Evolutionary conservation across 148 eudicot genomes (phyloP), one percentile per base, ranked within the genome.

Genomic region (Suaeda aralocaspica): DNA sequence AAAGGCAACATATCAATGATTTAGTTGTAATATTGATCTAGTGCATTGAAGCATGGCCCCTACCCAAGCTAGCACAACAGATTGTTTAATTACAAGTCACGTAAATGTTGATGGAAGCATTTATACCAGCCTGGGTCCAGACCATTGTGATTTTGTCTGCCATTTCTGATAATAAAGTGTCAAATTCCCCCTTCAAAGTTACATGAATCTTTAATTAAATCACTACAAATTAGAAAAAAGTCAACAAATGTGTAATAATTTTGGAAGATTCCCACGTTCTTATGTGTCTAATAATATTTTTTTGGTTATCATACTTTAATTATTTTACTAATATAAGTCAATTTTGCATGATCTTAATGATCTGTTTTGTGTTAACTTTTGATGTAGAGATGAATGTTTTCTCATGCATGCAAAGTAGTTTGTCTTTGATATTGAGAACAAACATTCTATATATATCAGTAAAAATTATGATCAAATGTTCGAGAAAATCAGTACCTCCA

Each of bases 41-140:
- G 9, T 19, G 1, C 22, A 29, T 28, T 0, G 9, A 48, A n/a
- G 2, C 25, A 31, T 30, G 56, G 69, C 49, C 69, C 56, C 25
- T 48, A 24, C 57, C 16, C 41, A 28, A 29, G 14, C n/a, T 21
- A 64, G n/a, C 34, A 41, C 0, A 13, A 33, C 4, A n/a, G 46
- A 19, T 59, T 67, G 44, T 51, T 52, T 8, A 49, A 67, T 50
- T 33, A 15, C 19, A 59, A 48, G 46, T 70, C 74, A 71, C 59
- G 67, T 71, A 71, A 15, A 61, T 48, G 19, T 49, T 34, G 16
- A 18, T 10, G 29, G 8, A 26, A 6, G 59, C 31, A 71, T 71
- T 71, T 71, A 71, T 36, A 71, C 67, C 68, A 66, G 64, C 16
- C 64, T 52, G 69, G 75, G 69, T 28, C 70, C 70, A 64, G 30